These are phyloP conservation scores for Albugo laibachii DNA, from an alignment of 352 stramenopile genomes.

Conservation along the genomic window DNA sequence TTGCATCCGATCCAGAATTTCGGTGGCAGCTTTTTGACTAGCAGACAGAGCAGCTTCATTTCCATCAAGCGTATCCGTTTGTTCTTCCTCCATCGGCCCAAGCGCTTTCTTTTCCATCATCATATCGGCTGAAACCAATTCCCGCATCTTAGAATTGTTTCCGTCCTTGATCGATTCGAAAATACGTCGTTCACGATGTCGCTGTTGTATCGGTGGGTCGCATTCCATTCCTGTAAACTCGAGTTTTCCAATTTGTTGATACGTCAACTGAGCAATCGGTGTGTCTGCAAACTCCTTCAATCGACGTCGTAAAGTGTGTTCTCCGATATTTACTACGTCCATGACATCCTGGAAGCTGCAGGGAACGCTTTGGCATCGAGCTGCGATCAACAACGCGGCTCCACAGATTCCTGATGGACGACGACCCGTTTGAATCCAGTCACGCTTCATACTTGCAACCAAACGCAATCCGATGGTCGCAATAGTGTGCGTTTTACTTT, in stretches of 20 bases:
- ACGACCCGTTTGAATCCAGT: slow-evolving; percentile 97
- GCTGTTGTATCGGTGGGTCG: slow-evolving; percentile 78
- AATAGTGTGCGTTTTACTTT: slow-evolving; percentile 84
- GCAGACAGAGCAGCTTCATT: not conserved
- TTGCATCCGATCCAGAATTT: not conserved
- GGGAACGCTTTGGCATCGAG: slow-evolving; percentile 88
- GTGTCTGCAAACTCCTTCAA: slow-evolving; percentile 95
- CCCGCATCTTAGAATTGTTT: not conserved
- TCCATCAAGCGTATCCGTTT: too few relatives aligned
- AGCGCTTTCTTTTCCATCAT: not conserved
- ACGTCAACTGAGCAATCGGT: slow-evolving; percentile 84
- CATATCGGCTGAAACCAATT: not conserved
- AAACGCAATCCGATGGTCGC: slow-evolving; percentile 90
- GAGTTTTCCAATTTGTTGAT: slow-evolving; percentile 88
- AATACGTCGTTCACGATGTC: slow-evolving; percentile 67
- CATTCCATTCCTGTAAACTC: slow-evolving; percentile 76
- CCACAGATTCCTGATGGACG: slow-evolving; percentile 94
- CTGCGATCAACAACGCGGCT: slow-evolving; percentile 90
- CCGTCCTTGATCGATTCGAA: slow-evolving; percentile 81
- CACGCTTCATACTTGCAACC: slow-evolving; percentile 94
- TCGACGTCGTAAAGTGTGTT: slow-evolving; percentile 89
- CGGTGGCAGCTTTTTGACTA: not conserved
- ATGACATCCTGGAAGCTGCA: slow-evolving; percentile 71
- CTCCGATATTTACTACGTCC: slow-evolving; percentile 91
- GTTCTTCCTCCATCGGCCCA: too few relatives aligned